Evolutionary conservation across 192 early-diverging fungal species (phyloP).

Genomic region (Backusella psychrophila): DNA sequence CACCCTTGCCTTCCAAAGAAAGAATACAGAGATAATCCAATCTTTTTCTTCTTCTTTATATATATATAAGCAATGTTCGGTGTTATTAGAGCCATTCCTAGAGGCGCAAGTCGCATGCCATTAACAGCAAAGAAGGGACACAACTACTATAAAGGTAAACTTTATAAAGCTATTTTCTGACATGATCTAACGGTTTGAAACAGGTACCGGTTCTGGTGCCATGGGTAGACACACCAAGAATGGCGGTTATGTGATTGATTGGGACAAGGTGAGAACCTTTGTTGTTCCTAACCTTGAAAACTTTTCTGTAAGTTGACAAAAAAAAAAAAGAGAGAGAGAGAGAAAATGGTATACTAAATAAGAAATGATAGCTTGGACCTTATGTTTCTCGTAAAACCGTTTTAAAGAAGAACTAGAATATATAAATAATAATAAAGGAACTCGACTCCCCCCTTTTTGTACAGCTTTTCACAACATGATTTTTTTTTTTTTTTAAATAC

Average conservation of each 20-base stretch:
- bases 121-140: constrained; percentile 58
- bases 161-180: background rate
- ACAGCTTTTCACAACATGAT: too few relatives aligned
- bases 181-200: background rate
- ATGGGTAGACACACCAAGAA: constrained; percentile 63
- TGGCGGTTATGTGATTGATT: constrained; percentile 60
- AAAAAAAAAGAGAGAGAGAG: background rate
- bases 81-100: constrained; percentile 50
- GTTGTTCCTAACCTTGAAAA: constrained; percentile 59
- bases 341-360: too few relatives aligned
- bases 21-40: background rate
- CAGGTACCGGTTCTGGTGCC: constrained; percentile 59
- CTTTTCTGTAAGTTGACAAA: constrained; percentile 24
- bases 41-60: background rate
- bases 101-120: constrained; percentile 51
- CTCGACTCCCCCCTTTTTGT: background rate
- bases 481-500: too few relatives aligned
- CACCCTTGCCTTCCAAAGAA: background rate
- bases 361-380: constrained; percentile 15
- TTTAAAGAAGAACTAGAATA: constrained; percentile 1
- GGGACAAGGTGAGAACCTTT: constrained; percentile 57
- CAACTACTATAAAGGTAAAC: constrained; percentile 58
- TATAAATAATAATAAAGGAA: background rate
- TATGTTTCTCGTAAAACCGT: constrained; percentile 22
- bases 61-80: constrained; percentile 45